Conservation (phyloP, 108 stramenopile species). For the Fragilaria crotonensis region DNA sequence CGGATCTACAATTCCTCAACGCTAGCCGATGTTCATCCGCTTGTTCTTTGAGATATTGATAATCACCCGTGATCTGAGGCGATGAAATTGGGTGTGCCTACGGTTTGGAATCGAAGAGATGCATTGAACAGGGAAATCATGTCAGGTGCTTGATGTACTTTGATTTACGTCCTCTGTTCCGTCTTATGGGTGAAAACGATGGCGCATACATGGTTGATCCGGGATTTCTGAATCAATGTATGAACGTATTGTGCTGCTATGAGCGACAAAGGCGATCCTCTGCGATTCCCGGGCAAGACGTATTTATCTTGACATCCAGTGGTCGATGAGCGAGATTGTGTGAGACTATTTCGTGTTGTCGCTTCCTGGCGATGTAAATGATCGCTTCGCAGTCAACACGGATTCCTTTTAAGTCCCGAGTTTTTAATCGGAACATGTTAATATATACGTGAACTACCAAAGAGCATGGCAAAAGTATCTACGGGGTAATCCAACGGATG, state of each 20-base stretch:
- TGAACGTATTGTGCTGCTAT: too few species aligned
- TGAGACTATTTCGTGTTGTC: too few species aligned
- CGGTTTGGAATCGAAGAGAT: neutral
- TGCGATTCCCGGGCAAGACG: too few species aligned
- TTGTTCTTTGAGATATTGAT: slow-evolving; percentile 38
- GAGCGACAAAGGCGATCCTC: too few species aligned
- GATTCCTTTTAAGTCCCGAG: too few species aligned
- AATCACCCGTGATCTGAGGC: slow-evolving; percentile 46
- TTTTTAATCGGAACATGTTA: too few species aligned
- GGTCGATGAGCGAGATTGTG: too few species aligned
- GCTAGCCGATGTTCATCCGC: slow-evolving; percentile 34
- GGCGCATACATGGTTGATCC: neutral
- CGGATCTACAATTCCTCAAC: slow-evolving; percentile 30
- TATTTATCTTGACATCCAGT: too few species aligned
- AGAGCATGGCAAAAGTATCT: too few species aligned
- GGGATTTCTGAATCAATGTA: neutral
- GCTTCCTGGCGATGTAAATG: neutral
- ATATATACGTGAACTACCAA: too few species aligned
- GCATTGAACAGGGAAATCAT: neutral
- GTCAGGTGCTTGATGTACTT: neutral
- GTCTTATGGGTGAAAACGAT: slow-evolving; percentile 3
- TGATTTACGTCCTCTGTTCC: neutral
- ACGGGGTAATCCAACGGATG: too few species aligned
- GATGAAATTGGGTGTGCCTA: neutral
- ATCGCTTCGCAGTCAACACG: too few species aligned